A percentile compares a stretch with the other conserved stretches of the same genome.
Evolutionary conservation across 768 basidiomycete genomes (phyloP).

Genomic region (Termitomyces sp.): DNA sequence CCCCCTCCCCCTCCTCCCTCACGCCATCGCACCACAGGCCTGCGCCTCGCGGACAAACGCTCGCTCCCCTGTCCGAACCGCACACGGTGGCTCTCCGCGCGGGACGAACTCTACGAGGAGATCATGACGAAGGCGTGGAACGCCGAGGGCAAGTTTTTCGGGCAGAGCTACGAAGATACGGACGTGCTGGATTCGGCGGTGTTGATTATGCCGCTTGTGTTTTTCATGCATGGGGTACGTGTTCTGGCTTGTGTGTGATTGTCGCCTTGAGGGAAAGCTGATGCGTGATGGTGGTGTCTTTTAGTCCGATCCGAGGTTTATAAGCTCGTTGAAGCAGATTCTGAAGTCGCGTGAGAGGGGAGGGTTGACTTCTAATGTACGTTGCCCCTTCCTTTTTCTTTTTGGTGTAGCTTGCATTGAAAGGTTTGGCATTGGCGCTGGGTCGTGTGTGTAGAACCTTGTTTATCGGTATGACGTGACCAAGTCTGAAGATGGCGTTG

Average conservation of each 20-base stretch:
- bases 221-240: slow-evolving; percentile 75
- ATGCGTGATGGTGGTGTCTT: not conserved
- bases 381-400: slow-evolving; percentile 10
- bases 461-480: slow-evolving; percentile 87
- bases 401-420: not conserved
- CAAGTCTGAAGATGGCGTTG: slow-evolving; percentile 89
- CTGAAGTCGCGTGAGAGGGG: slow-evolving; percentile 86
- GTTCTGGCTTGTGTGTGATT: not conserved
- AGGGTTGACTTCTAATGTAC: slow-evolving; percentile 83
- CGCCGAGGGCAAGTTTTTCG: slow-evolving; percentile 59
- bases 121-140: slow-evolving; percentile 91
- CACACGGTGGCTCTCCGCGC: slow-evolving; percentile 62
- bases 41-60: slow-evolving; percentile 92
- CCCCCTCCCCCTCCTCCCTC: not conserved
- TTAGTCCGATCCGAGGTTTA: slow-evolving; percentile 85
- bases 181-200: slow-evolving; percentile 82
- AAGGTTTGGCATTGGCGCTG: too few species aligned
- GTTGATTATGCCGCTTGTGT: slow-evolving; percentile 89
- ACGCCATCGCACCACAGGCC: slow-evolving; percentile 34
- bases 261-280: slow-evolving; percentile 6
- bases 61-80: slow-evolving; percentile 82
- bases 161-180: slow-evolving; percentile 87
- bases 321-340: slow-evolving; percentile 78
- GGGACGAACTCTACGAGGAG: slow-evolving; percentile 88
- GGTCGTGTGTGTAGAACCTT: slow-evolving; percentile 45